Evolutionary conservation across 2,329 filamentous ascomycete genomes (phyloP).

Genomic region (Ophiostoma fasciatum): DNA sequence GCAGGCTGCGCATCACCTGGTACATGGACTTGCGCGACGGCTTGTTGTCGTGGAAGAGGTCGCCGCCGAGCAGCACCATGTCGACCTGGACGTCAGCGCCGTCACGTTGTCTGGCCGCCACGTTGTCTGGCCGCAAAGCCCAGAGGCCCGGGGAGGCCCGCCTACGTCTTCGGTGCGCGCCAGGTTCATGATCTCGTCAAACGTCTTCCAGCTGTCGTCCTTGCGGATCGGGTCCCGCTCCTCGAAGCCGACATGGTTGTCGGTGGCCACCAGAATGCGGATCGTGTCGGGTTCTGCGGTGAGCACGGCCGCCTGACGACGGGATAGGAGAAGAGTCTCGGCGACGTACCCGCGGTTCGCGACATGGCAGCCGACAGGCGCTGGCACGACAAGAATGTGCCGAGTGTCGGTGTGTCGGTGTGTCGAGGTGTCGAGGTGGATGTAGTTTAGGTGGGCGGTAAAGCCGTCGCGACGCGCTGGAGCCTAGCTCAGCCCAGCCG

Average conservation of each 20-base stretch:
- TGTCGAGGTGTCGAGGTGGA: too few relatives aligned
- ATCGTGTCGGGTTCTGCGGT: constrained; percentile 62
- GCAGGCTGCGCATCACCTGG: constrained; percentile 88
- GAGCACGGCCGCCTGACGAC: too few relatives aligned
- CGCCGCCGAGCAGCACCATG: constrained; percentile 89
- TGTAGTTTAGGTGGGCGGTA: constrained; percentile 1
- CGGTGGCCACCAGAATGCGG: constrained; percentile 82
- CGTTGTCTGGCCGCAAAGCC: too few relatives aligned
- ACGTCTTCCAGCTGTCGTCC: constrained; percentile 91
- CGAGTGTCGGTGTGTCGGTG: neutral
- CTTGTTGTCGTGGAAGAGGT: constrained; percentile 97
- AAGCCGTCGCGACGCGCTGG: constrained; percentile 8
- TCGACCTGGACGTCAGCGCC: constrained; percentile 43
- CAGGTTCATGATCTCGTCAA: constrained; percentile 87
- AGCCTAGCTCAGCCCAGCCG: constrained; percentile 4
- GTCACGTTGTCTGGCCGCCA: constrained; percentile 7
- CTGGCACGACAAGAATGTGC: too few relatives aligned
- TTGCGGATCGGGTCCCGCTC: constrained; percentile 90
- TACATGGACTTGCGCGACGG: constrained; percentile 92
- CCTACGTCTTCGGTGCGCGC: constrained; percentile 72
- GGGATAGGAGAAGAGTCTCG: too few relatives aligned
- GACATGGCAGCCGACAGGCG: constrained; percentile 15
- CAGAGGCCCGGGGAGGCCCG: too few relatives aligned
- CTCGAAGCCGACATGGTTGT: constrained; percentile 95
- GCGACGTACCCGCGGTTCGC: constrained; percentile 14